Conservation (phyloP, 495 filamentous ascomycete genomes). For the Filosporella fistucella region DNA sequence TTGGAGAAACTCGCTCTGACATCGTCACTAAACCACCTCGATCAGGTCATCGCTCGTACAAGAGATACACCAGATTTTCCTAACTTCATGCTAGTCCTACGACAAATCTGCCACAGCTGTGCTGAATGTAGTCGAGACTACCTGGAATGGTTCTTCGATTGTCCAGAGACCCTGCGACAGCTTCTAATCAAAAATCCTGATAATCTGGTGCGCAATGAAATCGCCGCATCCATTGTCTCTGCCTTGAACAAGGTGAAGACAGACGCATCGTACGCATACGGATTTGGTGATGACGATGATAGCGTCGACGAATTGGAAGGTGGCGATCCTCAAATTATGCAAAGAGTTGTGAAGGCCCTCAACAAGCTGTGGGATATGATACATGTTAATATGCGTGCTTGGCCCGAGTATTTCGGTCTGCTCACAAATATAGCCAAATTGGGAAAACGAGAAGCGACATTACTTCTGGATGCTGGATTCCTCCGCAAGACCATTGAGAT, state of each 20-base stretch:
- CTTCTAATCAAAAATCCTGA: conserved; percentile 64
- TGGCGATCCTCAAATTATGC: conserved; percentile 37
- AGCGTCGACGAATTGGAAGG: conserved; percentile 25
- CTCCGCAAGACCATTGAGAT: conserved; percentile 56
- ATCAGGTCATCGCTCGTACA: conserved; percentile 70
- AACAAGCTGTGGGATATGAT: conserved; percentile 48
- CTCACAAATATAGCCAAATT: conserved; percentile 54
- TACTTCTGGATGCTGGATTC: conserved; percentile 51
- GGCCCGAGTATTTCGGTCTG: conserved; percentile 78
- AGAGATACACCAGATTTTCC: conserved; percentile 67
- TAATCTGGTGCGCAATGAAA: conserved; percentile 52
- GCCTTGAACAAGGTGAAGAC: conserved; percentile 48
- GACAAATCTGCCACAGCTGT: conserved; percentile 48
- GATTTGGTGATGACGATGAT: conserved; percentile 21
- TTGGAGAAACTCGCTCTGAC: conserved; percentile 57
- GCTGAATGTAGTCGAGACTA: conserved; percentile 50
- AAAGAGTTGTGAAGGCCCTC: conserved; percentile 47
- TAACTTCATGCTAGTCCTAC: conserved; percentile 47
- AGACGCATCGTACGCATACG: conserved; percentile 38
- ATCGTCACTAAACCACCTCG: conserved; percentile 69
- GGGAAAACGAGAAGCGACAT: conserved; percentile 46
- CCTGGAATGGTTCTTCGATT: conserved; percentile 58
- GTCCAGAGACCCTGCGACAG: conserved; percentile 54
- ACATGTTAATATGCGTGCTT: conserved; percentile 56
- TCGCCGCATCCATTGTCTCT: conserved; percentile 48